Base-by-base conservation (phyloP, 441 rosid genomes). In the Melastoma candidum region DNA sequence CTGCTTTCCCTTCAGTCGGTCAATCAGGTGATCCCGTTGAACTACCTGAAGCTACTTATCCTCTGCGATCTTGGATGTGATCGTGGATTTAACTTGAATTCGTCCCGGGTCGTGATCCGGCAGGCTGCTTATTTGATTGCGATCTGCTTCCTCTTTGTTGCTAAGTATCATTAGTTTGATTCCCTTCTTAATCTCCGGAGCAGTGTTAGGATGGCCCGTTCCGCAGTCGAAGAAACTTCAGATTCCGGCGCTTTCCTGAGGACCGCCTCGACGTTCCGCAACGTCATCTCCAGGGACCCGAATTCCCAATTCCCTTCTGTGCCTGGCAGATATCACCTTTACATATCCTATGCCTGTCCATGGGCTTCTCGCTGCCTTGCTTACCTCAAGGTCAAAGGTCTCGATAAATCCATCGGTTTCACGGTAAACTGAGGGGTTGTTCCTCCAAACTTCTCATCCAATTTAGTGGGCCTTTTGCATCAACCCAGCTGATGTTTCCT, bases 361-460 rank as follows among this genome's bases (percentile, higher is more conserved):
- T 90, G 95, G 93, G 98, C 96, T 51, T 83, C 85, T 14, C 77
- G 98, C 68, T 87, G 96, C 57, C 81, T 90, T 56, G 77, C 95
- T 12, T 83, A 66, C 71, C 68, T 90, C 69, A 83, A 77, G 79
- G 60, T 90, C 61, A 90, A 87, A 71, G 96, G 96, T 51, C 96
- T 90, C 50, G 85, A 81, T 14, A 73, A 77, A 46, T 82, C 81
- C 63, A 87, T 90, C 66, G 51, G 74, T 70, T 83, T 85, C 73
- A 79, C 93, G 75, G 96, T 83, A 44, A 60, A 26, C 29, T 3
- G 17, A 1, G 22, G 12, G 32, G 8, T 39, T 22, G 55, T 22
- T 13, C 41, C 45, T 52, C 44, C 44, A 8, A 52, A 39, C 45
- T 29, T 52, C 77, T 80, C 64, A 60, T 14, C 49, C 56, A 50